A percentile compares a stretch with the other conserved stretches of the same genome.
These are phyloP conservation scores for Botryococcus braunii DNA, from an alignment of 163 green algal genomes.

Conservation along the genomic window DNA sequence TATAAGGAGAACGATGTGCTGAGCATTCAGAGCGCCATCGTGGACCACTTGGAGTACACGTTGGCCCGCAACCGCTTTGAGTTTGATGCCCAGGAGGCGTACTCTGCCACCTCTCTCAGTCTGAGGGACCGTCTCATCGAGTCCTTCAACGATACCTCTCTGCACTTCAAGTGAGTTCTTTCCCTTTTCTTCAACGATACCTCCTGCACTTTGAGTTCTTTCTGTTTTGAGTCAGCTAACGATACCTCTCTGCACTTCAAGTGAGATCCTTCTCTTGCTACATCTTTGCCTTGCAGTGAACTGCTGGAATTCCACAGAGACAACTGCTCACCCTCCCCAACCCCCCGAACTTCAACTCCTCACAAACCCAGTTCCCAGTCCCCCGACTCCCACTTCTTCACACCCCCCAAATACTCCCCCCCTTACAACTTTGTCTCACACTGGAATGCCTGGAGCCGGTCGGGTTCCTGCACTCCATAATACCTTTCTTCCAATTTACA, in stretches of 20 bases:
- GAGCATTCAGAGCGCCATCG: constrained; percentile 88
- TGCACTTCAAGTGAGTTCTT: constrained; percentile 73
- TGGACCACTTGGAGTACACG: constrained; percentile 98
- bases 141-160: constrained; percentile 95
- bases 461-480: no score
- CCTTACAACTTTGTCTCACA: no score
- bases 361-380: no score
- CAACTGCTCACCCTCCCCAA: no score
- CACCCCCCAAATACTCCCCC: no score
- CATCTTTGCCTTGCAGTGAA: not conserved
- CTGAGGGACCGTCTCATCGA: constrained; percentile 94
- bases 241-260: not conserved
- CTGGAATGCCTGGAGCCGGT: no score
- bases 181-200: no score
- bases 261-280: no score
- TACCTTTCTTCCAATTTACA: no score
- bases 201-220: no score
- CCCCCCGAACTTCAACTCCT: no score
- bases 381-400: no score
- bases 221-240: not conserved
- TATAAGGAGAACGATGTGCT: constrained; percentile 93
- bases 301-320: not conserved
- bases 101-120: constrained; percentile 64
- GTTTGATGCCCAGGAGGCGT: constrained; percentile 72
- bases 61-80: constrained; percentile 81